phyloP scores from a whole-genome alignment of 202 grass and related monocot genomes.

The Panicum hallii region DNA sequence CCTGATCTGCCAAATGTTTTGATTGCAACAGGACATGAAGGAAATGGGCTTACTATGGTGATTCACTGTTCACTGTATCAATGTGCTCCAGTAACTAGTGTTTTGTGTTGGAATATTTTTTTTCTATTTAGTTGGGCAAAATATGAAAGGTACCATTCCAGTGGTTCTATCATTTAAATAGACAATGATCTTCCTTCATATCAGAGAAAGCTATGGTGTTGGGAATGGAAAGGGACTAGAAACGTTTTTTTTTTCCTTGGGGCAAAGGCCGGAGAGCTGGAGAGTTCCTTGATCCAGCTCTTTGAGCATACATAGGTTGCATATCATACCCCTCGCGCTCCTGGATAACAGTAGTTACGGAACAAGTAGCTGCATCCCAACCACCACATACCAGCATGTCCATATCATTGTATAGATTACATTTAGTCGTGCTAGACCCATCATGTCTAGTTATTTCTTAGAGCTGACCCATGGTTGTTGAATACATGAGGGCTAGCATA shows the following conservation, averaged over 20 bases:
- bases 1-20: slow-evolving; percentile 80
- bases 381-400: neutral
- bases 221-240: neutral
- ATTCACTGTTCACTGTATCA: slow-evolving; percentile 20
- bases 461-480: slow-evolving; percentile 30
- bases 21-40: slow-evolving; percentile 94
- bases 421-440: neutral
- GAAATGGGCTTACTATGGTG: slow-evolving; percentile 96
- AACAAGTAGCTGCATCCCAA: slow-evolving; percentile 28
- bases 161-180: neutral
- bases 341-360: slow-evolving; percentile 8
- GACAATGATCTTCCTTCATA: neutral
- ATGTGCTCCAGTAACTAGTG: slow-evolving; percentile 21
- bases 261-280: neutral
- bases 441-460: slow-evolving; percentile 2
- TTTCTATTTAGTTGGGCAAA: slow-evolving; percentile 29
- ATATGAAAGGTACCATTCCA: neutral
- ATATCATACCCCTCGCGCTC: slow-evolving; percentile 15
- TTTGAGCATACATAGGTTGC: neutral
- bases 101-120: slow-evolving; percentile 16
- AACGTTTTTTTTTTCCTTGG: neutral
- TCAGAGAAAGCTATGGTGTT: neutral
- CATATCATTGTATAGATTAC: neutral
- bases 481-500: neutral
- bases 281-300: neutral